phyloP scores from a whole-genome alignment of 1,139 yeast species.

The Pichia sp. region DNA sequence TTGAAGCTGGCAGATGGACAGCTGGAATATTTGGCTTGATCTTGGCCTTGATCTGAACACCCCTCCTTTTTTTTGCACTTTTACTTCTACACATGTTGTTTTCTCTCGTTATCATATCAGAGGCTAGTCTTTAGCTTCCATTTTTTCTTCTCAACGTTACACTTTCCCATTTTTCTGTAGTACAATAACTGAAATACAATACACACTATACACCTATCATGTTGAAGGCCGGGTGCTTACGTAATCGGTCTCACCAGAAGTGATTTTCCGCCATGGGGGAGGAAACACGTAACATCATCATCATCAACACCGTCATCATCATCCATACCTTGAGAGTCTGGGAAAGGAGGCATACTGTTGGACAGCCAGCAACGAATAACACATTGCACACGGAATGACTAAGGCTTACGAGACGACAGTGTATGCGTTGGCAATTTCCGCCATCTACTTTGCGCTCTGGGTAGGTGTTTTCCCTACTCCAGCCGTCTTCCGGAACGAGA shows the following conservation, averaged over 20 bases:
- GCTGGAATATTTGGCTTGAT: slow-evolving; percentile 12
- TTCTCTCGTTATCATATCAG: background rate
- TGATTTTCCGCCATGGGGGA: background rate
- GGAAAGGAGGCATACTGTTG: no score
- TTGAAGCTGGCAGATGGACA: slow-evolving; percentile 6
- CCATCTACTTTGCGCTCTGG: slow-evolving; percentile 52
- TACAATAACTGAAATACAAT: background rate
- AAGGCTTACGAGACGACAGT: slow-evolving; percentile 62
- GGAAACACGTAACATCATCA: background rate
- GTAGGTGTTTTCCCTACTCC: slow-evolving; percentile 56
- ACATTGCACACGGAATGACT: slow-evolving; percentile 43
- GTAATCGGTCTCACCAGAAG: background rate
- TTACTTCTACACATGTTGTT: background rate
- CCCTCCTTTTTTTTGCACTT: background rate
- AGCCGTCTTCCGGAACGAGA: slow-evolving; percentile 45
- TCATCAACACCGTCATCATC: background rate
- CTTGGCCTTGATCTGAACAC: slow-evolving; percentile 13
- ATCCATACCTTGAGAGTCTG: no score
- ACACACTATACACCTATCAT: background rate
- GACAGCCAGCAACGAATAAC: no score
- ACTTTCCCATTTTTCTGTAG: no score
- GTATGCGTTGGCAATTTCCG: slow-evolving; percentile 42
- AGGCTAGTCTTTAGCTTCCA: no score
- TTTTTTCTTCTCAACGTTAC: no score
- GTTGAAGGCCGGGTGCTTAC: background rate